Conservation (phyloP, 148 eudicot species). For the Vaccinium macrocarpon region DNA sequence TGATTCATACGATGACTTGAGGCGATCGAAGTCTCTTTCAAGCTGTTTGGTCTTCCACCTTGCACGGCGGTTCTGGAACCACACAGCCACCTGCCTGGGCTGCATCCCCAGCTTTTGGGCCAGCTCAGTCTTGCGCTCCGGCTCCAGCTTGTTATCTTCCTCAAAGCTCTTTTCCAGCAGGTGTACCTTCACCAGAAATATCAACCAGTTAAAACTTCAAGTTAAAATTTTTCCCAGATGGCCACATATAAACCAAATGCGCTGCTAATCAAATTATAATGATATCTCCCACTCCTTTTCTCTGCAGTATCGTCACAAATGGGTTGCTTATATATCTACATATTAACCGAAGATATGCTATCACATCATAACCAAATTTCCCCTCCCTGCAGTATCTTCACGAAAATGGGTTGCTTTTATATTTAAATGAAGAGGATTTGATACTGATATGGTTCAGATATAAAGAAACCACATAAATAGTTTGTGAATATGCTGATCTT, state of each 20-base stretch:
- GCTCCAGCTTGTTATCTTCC: conserved; percentile 79
- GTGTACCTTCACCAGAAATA: conserved; percentile 34
- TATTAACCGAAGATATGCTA: background rate
- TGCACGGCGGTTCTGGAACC: conserved; percentile 91
- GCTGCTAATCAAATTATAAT: background rate
- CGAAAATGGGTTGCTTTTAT: background rate
- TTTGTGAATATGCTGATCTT: background rate
- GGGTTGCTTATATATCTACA: background rate
- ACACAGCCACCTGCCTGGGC: conserved; percentile 88
- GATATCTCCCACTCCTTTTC: background rate
- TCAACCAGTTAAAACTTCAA: background rate
- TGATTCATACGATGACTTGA: conserved; percentile 60
- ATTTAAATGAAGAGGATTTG: conserved; percentile 3
- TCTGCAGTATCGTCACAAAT: background rate
- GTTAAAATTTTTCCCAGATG: background rate
- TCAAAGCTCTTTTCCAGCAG: conserved; percentile 77
- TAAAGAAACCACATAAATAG: background rate
- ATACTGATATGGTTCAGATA: background rate
- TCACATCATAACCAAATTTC: background rate
- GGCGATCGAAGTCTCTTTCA: conserved; percentile 66
- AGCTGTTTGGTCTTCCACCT: conserved; percentile 79
- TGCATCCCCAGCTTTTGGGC: conserved; percentile 70
- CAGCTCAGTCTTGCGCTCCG: conserved; percentile 64
- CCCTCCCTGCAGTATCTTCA: background rate
- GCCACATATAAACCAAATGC: background rate